Evolutionary conservation across 495 filamentous ascomycete genomes (phyloP).

Genomic region (Lasiosphaeria hispida): DNA sequence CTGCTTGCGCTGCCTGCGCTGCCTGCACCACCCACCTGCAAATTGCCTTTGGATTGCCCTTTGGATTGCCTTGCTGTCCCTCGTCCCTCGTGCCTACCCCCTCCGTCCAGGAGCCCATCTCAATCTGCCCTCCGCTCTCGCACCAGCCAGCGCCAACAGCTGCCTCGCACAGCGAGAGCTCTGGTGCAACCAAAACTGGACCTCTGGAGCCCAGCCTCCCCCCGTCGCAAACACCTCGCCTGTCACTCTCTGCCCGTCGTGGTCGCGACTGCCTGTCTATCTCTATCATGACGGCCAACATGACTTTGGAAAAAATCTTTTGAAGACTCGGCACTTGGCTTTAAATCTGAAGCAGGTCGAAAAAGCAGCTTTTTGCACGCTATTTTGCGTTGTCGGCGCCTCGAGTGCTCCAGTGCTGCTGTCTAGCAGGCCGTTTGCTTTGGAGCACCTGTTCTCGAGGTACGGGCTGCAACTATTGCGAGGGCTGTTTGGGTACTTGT

Average conservation of each 20-base stretch:
- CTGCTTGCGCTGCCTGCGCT: neutral
- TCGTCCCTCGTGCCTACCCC: constrained; percentile 4
- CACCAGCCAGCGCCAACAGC: constrained; percentile 13
- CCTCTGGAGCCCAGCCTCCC: constrained; percentile 1
- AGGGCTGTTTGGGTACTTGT: constrained; percentile 17
- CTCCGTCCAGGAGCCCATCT: neutral
- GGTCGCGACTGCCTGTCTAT: constrained; percentile 5
- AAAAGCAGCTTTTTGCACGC: constrained; percentile 15
- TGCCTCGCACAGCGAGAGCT: constrained; percentile 22
- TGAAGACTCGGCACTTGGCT: neutral
- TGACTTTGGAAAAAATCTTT: neutral
- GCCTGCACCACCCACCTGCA: constrained; percentile 2
- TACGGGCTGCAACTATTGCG: constrained; percentile 21
- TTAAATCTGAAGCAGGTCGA: neutral
- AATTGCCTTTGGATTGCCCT: neutral
- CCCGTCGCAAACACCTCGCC: constrained; percentile 1
- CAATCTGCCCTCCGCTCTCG: constrained; percentile 14
- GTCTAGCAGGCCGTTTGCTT: neutral
- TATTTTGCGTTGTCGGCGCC: constrained; percentile 11
- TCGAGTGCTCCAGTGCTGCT: constrained; percentile 8
- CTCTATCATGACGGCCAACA: constrained; percentile 12
- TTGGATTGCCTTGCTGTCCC: neutral
- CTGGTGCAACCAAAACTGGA: constrained; percentile 13
- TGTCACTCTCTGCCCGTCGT: constrained; percentile 9
- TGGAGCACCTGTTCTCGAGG: constrained; percentile 17